A percentile compares a stretch with the other conserved stretches of the same genome.
Conservation (phyloP, 2,329 filamentous ascomycete genomes). For the Gnomoniopsis sp. region DNA sequence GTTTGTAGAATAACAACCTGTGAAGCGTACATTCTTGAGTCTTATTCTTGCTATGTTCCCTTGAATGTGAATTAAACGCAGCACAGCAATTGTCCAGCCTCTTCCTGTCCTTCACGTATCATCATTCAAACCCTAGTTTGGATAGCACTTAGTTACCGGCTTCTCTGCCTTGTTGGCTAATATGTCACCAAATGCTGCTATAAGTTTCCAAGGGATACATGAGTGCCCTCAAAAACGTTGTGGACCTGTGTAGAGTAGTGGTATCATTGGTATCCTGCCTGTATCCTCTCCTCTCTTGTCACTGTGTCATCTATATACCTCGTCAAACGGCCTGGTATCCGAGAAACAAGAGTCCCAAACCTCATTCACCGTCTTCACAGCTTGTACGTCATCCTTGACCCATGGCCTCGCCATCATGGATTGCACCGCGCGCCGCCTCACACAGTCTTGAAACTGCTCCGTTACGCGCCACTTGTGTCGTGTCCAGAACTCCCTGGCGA, state of each 20-base stretch:
- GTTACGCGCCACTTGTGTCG: slow-evolving; percentile 84
- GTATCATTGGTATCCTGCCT: slow-evolving; percentile 15
- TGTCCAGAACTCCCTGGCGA: slow-evolving; percentile 79
- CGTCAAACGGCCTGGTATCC: slow-evolving; percentile 93
- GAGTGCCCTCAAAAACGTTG: not conserved
- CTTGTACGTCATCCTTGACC: slow-evolving; percentile 83
- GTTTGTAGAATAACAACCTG: slow-evolving; percentile 11
- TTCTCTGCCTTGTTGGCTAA: not conserved
- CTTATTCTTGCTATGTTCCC: not conserved
- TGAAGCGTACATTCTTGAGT: slow-evolving; percentile 13
- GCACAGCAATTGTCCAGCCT: too few species aligned
- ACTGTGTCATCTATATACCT: slow-evolving; percentile 73
- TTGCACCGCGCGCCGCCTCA: slow-evolving; percentile 73
- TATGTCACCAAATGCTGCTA: not conserved
- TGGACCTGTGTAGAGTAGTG: slow-evolving; percentile 5
- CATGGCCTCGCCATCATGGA: slow-evolving; percentile 75
- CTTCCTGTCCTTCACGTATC: too few species aligned
- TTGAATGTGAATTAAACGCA: not conserved
- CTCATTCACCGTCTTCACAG: slow-evolving; percentile 84
- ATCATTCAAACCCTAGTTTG: too few species aligned
- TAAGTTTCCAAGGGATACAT: not conserved
- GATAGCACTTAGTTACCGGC: too few species aligned
- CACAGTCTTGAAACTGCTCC: slow-evolving; percentile 91
- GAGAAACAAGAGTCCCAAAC: slow-evolving; percentile 98
- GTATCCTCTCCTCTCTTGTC: not conserved